Conservation (phyloP, 1,284 basidiomycete species). For the Ceratobasidium sp. region DNA sequence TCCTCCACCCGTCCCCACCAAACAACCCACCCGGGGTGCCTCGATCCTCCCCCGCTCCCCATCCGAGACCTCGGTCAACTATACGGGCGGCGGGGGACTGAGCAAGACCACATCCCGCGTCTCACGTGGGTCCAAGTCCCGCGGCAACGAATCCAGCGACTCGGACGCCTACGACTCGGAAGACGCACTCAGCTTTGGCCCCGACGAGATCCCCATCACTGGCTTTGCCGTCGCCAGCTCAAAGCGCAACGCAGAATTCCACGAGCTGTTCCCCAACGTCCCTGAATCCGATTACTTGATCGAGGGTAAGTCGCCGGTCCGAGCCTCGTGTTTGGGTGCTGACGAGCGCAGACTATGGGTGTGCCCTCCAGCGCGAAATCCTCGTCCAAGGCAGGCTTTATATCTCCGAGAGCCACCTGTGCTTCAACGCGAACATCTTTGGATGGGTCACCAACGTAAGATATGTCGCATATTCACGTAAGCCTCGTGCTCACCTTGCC, state of each 20-base stretch:
- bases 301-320: constrained; percentile 70
- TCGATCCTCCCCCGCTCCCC: constrained; percentile 44
- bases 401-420: constrained; percentile 97
- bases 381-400: constrained; percentile 95
- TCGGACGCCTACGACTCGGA: constrained; percentile 46
- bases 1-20: constrained; percentile 50
- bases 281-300: constrained; percentile 98
- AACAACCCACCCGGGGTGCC: constrained; percentile 42
- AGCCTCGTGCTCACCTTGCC: constrained; percentile 10
- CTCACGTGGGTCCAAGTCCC: constrained; percentile 23
- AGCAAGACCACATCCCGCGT: constrained; percentile 37
- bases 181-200: constrained; percentile 57
- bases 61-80: constrained; percentile 45
- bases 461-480: constrained; percentile 41
- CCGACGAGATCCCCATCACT: constrained; percentile 79
- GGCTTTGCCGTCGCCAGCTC: constrained; percentile 97
- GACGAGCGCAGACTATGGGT: constrained; percentile 86
- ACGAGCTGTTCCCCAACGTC: constrained; percentile 85
- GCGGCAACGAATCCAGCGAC: constrained; percentile 26
- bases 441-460: constrained; percentile 97
- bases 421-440: constrained; percentile 99
- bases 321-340: neutral
- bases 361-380: constrained; percentile 94
- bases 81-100: constrained; percentile 34
- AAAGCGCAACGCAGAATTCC: constrained; percentile 95